phyloP scores from a whole-genome alignment of 148 eudicot species.

The Pouteria glomerata region DNA sequence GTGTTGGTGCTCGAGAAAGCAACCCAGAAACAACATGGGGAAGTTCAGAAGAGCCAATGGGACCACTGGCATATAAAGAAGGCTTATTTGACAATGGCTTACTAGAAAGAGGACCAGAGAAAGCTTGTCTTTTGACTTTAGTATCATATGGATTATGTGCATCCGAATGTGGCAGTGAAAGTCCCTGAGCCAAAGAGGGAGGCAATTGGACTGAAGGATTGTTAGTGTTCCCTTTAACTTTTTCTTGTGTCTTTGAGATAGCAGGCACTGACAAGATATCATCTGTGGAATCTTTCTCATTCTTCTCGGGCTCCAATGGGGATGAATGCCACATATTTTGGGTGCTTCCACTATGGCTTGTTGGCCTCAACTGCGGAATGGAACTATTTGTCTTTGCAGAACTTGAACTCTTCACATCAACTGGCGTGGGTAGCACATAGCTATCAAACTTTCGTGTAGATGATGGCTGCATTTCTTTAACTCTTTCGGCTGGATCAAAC shows the following conservation, averaged over 20 bases:
- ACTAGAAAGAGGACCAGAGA: conserved; percentile 85
- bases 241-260: conserved; percentile 23
- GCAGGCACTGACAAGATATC: conserved; percentile 26
- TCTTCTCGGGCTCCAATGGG: conserved; percentile 51
- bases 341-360: conserved; percentile 19
- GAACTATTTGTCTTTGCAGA: conserved; percentile 44
- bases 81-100: conserved; percentile 45
- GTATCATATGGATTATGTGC: conserved; percentile 38
- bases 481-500: conserved; percentile 57
- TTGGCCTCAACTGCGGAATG: conserved; percentile 35
- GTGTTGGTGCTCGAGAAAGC: conserved; percentile 36
- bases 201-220: conserved; percentile 44
- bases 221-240: conserved; percentile 32
- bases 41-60: conserved; percentile 41
- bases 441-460: conserved; percentile 53
- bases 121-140: conserved; percentile 61
- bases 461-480: conserved; percentile 40
- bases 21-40: conserved; percentile 44
- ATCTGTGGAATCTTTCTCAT: conserved; percentile 42
- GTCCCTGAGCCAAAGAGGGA: conserved; percentile 45
- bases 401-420: conserved; percentile 52
- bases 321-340: conserved; percentile 67
- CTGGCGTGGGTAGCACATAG: conserved; percentile 84
- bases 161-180: conserved; percentile 38
- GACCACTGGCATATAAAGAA: conserved; percentile 46